Percentiles rank a stretch among this genome's conserved stretches.
Conservation (phyloP, 805 yeast species). For the Zygoascus ofunaensis region DNA sequence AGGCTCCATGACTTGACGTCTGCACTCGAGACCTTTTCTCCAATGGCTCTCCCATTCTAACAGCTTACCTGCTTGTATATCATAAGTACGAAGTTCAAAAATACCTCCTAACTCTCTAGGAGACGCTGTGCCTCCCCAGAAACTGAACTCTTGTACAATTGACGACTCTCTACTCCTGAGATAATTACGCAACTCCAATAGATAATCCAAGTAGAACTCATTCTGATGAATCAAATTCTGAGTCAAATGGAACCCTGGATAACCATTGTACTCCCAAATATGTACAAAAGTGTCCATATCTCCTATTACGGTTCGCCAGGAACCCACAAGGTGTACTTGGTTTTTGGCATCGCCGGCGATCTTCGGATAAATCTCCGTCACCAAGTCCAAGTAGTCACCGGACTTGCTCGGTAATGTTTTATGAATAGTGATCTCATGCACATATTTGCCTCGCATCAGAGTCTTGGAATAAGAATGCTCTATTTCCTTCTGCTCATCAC, state of each 20-base stretch:
- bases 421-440: constrained; percentile 33
- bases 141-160: constrained; percentile 35
- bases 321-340: constrained; percentile 32
- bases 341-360: constrained; percentile 27
- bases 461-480: constrained; percentile 29
- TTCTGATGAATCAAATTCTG: constrained; percentile 27
- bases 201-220: constrained; percentile 24
- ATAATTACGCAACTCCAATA: constrained; percentile 24
- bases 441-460: constrained; percentile 34
- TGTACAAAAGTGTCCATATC: constrained; percentile 35
- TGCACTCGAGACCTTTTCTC: constrained; percentile 33
- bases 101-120: constrained; percentile 35
- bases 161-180: constrained; percentile 29
- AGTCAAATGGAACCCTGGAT: constrained; percentile 33
- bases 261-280: constrained; percentile 37
- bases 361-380: constrained; percentile 26
- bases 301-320: constrained; percentile 36
- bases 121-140: constrained; percentile 39
- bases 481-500: constrained; percentile 27
- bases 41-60: constrained; percentile 38
- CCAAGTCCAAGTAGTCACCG: constrained; percentile 29
- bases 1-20: constrained; percentile 40
- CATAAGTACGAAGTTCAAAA: constrained; percentile 34
- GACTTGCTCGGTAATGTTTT: constrained; percentile 30
- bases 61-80: constrained; percentile 32